A percentile compares a stretch with the other conserved stretches of the same genome.
Evolutionary conservation across 257 asterid species (phyloP).

Genomic region (Linderniella brevidens): DNA sequence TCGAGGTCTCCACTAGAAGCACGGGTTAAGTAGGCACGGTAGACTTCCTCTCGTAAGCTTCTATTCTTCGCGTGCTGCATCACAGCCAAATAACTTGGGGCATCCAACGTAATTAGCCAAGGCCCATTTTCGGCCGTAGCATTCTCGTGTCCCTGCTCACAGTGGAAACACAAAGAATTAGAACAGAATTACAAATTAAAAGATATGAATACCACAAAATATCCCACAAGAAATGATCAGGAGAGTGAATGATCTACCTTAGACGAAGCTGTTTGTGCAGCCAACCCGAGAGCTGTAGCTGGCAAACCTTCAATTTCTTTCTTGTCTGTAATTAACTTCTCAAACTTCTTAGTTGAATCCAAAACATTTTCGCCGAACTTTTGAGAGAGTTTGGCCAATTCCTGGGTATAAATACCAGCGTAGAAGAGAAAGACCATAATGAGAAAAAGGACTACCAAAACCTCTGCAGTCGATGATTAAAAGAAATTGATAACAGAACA

Average conservation of each 20-base stretch:
- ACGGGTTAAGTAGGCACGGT: conserved; percentile 74
- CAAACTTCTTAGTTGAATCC: conserved; percentile 90
- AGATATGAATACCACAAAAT: conserved; percentile 6
- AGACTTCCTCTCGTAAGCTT: conserved; percentile 86
- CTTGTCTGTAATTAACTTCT: conserved; percentile 77
- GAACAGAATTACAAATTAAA: conserved; percentile 7
- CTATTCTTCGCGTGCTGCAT: conserved; percentile 86
- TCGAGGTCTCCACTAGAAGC: conserved; percentile 90
- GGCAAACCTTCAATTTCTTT: conserved; percentile 89
- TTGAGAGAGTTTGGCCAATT: conserved; percentile 64
- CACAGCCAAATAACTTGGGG: conserved; percentile 78
- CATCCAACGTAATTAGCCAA: conserved; percentile 87
- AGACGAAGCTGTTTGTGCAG: conserved; percentile 92
- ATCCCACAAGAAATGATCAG: conserved; percentile 6
- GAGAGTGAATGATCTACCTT: conserved; percentile 29
- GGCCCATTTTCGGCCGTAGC: conserved; percentile 94
- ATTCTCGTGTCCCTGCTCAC: conserved; percentile 73
- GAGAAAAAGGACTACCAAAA: conserved; percentile 1
- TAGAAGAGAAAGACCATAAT: conserved; percentile 5
- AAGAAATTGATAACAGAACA: no score
- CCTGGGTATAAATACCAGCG: conserved; percentile 30
- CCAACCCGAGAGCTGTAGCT: conserved; percentile 77
- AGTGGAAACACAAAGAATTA: conserved; percentile 9
- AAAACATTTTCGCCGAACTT: conserved; percentile 90
- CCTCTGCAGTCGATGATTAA: not conserved